A percentile compares a stretch with the other conserved stretches of the same genome.
Evolutionary conservation across 441 rosid species (phyloP).

Genomic region (Croton laevigatus): DNA sequence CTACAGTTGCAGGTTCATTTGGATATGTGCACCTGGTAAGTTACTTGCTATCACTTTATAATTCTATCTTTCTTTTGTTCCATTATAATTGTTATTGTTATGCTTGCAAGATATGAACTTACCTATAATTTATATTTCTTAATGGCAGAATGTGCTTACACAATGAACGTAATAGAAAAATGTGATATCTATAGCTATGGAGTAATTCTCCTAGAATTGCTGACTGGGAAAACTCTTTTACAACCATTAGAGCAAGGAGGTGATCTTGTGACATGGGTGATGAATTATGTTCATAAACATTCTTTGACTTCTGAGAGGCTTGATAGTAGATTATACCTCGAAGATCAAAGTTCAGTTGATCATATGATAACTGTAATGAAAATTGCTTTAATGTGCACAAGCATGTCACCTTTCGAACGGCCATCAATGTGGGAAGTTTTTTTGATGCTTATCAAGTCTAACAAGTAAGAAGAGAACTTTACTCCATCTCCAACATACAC

Average conservation of each 20-base stretch:
- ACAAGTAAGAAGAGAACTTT: slow-evolving; percentile 47
- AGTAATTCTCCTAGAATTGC: slow-evolving; percentile 79
- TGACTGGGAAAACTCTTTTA: slow-evolving; percentile 84
- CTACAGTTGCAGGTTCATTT: slow-evolving; percentile 95
- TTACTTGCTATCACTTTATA: not conserved
- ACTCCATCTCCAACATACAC: slow-evolving; percentile 39
- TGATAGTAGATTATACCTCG: slow-evolving; percentile 63
- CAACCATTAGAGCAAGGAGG: slow-evolving; percentile 88
- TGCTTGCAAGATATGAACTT: not conserved
- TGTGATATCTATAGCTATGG: slow-evolving; percentile 96
- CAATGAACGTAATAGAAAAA: slow-evolving; percentile 95
- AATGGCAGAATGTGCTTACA: slow-evolving; percentile 82
- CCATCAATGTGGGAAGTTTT: slow-evolving; percentile 97
- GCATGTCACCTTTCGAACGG: slow-evolving; percentile 64
- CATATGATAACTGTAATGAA: slow-evolving; percentile 80
- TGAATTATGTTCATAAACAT: slow-evolving; percentile 55
- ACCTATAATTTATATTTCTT: not conserved
- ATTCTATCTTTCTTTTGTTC: not conserved
- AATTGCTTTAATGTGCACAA: slow-evolving; percentile 78
- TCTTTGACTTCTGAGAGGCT: slow-evolving; percentile 55
- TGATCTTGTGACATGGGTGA: slow-evolving; percentile 73
- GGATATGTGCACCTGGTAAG: slow-evolving; percentile 97
- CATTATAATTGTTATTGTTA: not conserved
- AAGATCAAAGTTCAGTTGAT: slow-evolving; percentile 47
- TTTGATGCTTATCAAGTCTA: slow-evolving; percentile 77